Conservation (phyloP, 2,329 filamentous ascomycete genomes). For the Trichophyton benhamiae region DNA sequence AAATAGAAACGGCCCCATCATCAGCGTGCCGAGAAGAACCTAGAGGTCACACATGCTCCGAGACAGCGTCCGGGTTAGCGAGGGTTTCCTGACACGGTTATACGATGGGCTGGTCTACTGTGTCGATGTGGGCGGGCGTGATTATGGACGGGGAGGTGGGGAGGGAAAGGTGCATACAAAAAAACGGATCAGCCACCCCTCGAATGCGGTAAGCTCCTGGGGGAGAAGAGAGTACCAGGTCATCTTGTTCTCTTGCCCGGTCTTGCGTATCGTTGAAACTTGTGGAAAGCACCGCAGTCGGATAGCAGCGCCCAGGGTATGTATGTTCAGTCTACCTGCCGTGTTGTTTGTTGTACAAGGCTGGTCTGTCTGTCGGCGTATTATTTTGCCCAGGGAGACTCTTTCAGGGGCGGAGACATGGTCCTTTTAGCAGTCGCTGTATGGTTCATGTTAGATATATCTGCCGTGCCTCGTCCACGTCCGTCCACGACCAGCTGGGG, state of each 20-base stretch:
- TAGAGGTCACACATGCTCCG: conserved; percentile 21
- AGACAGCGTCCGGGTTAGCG: neutral
- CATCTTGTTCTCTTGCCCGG: conserved; percentile 33
- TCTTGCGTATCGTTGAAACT: neutral
- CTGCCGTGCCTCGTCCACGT: too few relatives aligned
- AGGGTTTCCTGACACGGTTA: neutral
- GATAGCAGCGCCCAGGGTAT: neutral
- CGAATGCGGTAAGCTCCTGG: conserved; percentile 43
- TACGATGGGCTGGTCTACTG: neutral
- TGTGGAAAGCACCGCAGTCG: neutral
- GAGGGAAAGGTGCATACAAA: conserved; percentile 41
- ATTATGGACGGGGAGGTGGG: neutral
- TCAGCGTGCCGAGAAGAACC: conserved; percentile 49
- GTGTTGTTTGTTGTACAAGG: neutral
- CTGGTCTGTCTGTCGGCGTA: neutral
- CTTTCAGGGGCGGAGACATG: neutral
- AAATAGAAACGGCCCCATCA: conserved; percentile 50
- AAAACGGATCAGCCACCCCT: conserved; percentile 49
- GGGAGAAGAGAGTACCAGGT: conserved; percentile 55
- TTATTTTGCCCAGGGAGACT: neutral
- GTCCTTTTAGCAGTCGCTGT: neutral
- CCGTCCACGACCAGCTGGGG: too few relatives aligned
- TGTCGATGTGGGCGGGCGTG: too few relatives aligned
- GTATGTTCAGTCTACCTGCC: neutral
- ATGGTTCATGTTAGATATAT: too few relatives aligned